Evolutionary conservation across 2,329 filamentous ascomycete genomes (phyloP).

Genomic region (Magnaporthiopsis incrustans): DNA sequence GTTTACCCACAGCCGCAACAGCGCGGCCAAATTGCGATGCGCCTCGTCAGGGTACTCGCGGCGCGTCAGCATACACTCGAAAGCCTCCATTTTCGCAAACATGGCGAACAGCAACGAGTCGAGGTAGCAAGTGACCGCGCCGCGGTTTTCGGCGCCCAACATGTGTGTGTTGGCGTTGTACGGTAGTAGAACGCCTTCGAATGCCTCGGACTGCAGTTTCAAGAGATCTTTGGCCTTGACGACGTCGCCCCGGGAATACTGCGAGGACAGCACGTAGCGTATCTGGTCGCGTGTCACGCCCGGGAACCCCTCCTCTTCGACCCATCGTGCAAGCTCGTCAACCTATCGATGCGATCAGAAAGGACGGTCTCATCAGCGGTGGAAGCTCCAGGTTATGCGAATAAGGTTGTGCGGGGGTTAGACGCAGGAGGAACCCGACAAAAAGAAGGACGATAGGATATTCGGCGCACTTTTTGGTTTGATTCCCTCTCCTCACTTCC

Average conservation of each 20-base stretch:
- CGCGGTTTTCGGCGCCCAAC: constrained; percentile 78
- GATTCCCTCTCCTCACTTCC: neutral
- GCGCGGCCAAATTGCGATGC: constrained; percentile 63
- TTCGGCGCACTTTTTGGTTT: neutral
- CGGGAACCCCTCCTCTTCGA: constrained; percentile 37
- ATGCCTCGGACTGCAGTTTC: constrained; percentile 69
- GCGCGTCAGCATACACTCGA: constrained; percentile 87
- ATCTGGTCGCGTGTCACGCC: constrained; percentile 49
- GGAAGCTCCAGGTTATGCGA: neutral
- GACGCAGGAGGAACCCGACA: too few species aligned
- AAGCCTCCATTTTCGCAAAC: constrained; percentile 84
- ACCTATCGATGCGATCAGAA: constrained; percentile 23
- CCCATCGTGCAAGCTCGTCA: constrained; percentile 29
- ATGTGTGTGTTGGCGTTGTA: constrained; percentile 67
- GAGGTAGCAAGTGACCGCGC: constrained; percentile 87
- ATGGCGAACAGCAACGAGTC: constrained; percentile 90
- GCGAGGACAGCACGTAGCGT: constrained; percentile 47
- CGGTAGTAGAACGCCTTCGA: constrained; percentile 67
- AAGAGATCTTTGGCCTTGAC: constrained; percentile 72
- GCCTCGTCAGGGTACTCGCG: constrained; percentile 65
- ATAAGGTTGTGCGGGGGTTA: neutral
- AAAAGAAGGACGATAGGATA: neutral
- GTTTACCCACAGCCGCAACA: constrained; percentile 88
- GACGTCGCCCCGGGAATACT: constrained; percentile 59
- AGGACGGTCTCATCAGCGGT: neutral